These are phyloP conservation scores for Chaetomiaceae sp. DNA, from an alignment of 2,329 filamentous ascomycete species.

Conservation along the genomic window DNA sequence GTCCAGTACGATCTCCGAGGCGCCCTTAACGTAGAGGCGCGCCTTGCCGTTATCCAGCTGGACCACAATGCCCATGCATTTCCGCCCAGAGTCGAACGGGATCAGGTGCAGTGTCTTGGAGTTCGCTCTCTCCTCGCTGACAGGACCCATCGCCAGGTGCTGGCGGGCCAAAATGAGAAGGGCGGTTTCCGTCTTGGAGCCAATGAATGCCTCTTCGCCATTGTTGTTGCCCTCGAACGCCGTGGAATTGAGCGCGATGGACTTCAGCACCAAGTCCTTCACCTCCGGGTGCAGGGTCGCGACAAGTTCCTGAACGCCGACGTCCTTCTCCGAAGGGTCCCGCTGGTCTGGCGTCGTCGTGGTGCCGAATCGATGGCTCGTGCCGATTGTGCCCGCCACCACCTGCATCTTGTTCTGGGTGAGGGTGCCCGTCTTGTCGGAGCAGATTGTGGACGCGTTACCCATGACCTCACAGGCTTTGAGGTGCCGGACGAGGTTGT, in stretches of 20 bases:
- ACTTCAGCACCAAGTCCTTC: constrained; percentile 53
- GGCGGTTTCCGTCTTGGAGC: constrained; percentile 74
- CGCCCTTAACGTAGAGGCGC: constrained; percentile 59
- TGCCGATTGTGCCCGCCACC: constrained; percentile 56
- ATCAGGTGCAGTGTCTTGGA: constrained; percentile 57
- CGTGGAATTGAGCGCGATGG: constrained; percentile 64
- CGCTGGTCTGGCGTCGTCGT: constrained; percentile 26
- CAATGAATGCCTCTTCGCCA: constrained; percentile 62
- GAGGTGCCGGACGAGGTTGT: constrained; percentile 71
- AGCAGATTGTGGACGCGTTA: constrained; percentile 68
- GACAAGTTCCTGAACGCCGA: constrained; percentile 44
- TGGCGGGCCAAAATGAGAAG: constrained; percentile 65
- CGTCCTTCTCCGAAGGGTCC: constrained; percentile 33
- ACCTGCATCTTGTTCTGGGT: constrained; percentile 68
- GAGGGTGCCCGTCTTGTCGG: constrained; percentile 63
- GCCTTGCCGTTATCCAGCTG: constrained; percentile 48
- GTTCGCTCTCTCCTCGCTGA: constrained; percentile 60
- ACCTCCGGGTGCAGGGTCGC: constrained; percentile 43
- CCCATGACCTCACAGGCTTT: constrained; percentile 80
- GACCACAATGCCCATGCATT: constrained; percentile 63
- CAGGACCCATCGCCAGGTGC: constrained; percentile 61
- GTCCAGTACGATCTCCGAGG: constrained; percentile 58
- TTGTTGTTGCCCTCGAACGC: constrained; percentile 73
- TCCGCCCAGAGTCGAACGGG: constrained; percentile 71
- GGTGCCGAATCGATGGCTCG: constrained; percentile 51